Evolutionary conservation across 2,329 filamentous ascomycete species (phyloP), one percentile per base, ranked within the genome.

Genomic region (Colletotrichum kahawae): DNA sequence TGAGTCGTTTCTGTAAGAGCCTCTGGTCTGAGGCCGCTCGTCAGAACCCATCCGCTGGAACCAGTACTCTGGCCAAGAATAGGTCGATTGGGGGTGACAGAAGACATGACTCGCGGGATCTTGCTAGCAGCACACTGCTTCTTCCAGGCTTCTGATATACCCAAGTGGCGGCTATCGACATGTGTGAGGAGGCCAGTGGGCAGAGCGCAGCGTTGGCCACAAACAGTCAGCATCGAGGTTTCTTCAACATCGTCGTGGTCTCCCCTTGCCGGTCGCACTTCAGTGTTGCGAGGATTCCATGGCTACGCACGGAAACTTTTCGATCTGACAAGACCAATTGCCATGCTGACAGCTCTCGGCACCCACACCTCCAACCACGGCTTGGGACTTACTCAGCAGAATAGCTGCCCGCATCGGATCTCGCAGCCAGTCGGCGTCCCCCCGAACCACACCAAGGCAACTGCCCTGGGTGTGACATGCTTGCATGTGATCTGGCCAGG

Each of bases 1-100:
- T 95, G 93, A 95, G 93, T 91, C 90, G 82, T 87, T 90, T 90
- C 87, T 83, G 93, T 93, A 93, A 95, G 93, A 94, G 87, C 90
- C 90, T 93, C 90, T 89, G 85, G 87, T 76, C 87, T 84, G 92
- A 92, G 90, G 91, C 87, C 93, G 90, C 94, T 94, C 93, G 93
- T 95, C 93, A 91, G 92, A 89, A 84, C 84, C 85, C 85, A 84
- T 84, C 88, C 89, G 87, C 93, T 93, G 93, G 93, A 90, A 87
- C 82, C 81, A 80, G 86, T 82, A 89, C 88, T 86, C 84, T 88
- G 90, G 88, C 87, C 88, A 84, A 79, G 66, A 83, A 76, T 82
- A 83, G 85, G 82, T 82, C 76, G 84, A 81, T 77, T 77, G 80
- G 81, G 81, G 73, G 83, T 81, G 82, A 83, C 80, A 77, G 79